Evolutionary conservation across 192 early-diverging fungal species (phyloP).

Genomic region (Entomortierella chlamydospora): DNA sequence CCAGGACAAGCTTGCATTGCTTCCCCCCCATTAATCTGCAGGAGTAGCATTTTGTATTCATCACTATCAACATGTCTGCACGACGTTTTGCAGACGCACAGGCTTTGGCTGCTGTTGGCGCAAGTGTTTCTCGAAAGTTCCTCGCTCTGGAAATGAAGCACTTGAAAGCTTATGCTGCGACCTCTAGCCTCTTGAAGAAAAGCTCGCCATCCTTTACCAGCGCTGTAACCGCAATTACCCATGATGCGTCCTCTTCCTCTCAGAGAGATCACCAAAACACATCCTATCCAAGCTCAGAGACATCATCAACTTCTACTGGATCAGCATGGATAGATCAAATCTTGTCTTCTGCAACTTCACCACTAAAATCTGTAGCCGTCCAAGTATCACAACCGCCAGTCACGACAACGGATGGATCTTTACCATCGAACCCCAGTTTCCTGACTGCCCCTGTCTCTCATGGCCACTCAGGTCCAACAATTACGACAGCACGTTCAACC

Average conservation of each 20-base stretch:
- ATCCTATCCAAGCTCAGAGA: neutral
- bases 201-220: neutral
- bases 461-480: conserved; percentile 18
- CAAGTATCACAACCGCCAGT: neutral
- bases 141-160: conserved; percentile 25
- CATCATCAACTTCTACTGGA: neutral
- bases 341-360: conserved; percentile 1
- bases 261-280: neutral
- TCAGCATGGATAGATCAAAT: conserved; percentile 37
- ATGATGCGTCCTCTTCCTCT: neutral
- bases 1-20: too few species aligned
- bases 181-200: conserved; percentile 38
- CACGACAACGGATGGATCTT: conserved; percentile 8
- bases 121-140: conserved; percentile 24
- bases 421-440: conserved; percentile 32
- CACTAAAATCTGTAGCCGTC: neutral
- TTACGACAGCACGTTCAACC: neutral
- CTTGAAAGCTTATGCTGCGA: conserved; percentile 37
- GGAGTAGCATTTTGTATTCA: neutral
- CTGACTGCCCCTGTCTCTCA: conserved; percentile 40
- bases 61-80: conserved; percentile 27
- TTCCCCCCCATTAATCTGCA: too few species aligned
- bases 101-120: conserved; percentile 29
- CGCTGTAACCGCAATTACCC: neutral
- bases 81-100: conserved; percentile 50